Evolutionary conservation across 306 rosid genomes (phyloP).

Genomic region (Mimosa bimucronata): DNA sequence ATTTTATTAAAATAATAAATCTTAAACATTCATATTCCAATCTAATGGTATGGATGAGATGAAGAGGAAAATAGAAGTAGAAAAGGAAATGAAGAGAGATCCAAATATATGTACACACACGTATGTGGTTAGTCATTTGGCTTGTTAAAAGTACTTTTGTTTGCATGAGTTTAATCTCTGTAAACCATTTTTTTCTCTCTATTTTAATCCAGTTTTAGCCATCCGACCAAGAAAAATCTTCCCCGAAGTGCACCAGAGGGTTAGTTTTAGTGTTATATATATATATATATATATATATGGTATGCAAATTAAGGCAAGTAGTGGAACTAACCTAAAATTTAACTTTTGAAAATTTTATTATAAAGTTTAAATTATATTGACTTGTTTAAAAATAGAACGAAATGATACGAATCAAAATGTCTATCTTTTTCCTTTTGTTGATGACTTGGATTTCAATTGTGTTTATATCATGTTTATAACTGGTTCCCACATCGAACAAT

Average conservation of each 20-base stretch:
- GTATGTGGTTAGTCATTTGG: neutral
- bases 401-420: neutral
- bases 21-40: no score
- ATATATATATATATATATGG: neutral
- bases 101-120: neutral
- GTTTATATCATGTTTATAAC: constrained; percentile 37
- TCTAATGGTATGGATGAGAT: no score
- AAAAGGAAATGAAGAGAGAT: no score
- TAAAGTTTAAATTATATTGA: neutral
- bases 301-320: neutral
- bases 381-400: neutral
- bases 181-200: no score
- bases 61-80: no score
- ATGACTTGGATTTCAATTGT: neutral
- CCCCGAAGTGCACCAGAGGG: neutral
- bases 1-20: no score
- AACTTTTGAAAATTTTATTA: no score
- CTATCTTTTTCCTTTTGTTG: neutral
- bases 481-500: constrained; percentile 27
- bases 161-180: neutral
- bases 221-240: neutral
- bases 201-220: neutral
- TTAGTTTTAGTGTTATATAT: neutral
- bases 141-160: neutral
- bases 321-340: neutral